Base-by-base conservation (phyloP, 2,329 filamentous ascomycete genomes). In the Sphaerulina populicola region DNA sequence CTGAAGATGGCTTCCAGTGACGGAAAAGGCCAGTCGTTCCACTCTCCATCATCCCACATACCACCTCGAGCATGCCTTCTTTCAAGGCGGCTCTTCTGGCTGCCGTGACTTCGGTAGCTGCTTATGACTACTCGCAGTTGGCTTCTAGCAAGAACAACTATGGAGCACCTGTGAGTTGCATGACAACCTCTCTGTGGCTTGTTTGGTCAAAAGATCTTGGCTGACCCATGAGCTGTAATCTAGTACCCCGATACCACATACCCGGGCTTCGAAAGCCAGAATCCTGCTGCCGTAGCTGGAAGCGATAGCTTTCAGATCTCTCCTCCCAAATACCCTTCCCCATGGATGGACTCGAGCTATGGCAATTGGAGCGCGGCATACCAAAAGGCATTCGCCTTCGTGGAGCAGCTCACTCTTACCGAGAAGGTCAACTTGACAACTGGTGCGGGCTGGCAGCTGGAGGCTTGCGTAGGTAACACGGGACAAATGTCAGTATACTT, bases 301-400 rank as follows among this genome's bases (percentile, higher is more conserved):
- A 60, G 57, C 30, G 53, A 56, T 2, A 54, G 50, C 44, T 60
- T 57, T 43, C 62, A 64, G 44, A 40, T 14, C 43, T 59, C 55
- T 36, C 62, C 62, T 23, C 61, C 62, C 5, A 57, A 57, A 29
- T 62, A 60, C 47, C 62, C 62, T 30, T 62, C 60, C 14, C 62
- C 62, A 47, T 64, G 62, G 62, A 57, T 55, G 27, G 54, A 59
- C 37, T 9, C 38, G n/a, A 61, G 60, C 31, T 40, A 52, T 11
- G 85, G 85, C 8, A 72, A 77, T 38, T 68, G 65, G 65, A 47
- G 52, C 18, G 53, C 54, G 21, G 63, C 64, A n/a, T 67, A 67
- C 44, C 54, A 49, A 21, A 58, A 64, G 48, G 66, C 66, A 40
- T 48, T 54, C 18, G 59, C 56, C 23, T 60, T 68, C 31, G 65